Evolutionary conservation across 202 grass and related monocot genomes (phyloP).

Genomic region (Alloteropsis angusta): DNA sequence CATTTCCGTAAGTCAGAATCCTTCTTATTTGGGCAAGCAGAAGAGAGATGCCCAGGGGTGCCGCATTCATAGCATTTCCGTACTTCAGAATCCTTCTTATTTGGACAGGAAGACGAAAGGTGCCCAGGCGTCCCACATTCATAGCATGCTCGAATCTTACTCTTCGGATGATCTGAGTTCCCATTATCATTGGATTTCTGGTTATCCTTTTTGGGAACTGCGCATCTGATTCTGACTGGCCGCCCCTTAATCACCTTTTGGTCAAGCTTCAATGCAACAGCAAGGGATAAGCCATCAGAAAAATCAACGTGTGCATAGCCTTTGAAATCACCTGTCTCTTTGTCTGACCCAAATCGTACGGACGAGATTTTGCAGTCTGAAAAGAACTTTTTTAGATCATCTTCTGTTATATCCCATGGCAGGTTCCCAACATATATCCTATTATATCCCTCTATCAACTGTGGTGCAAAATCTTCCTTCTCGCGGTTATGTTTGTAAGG

Average conservation of each 20-base stretch:
- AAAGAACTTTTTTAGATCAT: constrained; percentile 65
- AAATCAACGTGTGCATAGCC: constrained; percentile 83
- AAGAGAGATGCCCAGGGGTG: constrained; percentile 60
- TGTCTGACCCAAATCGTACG: constrained; percentile 73
- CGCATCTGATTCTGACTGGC: constrained; percentile 69
- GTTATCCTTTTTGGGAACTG: constrained; percentile 52
- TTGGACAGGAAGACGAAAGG: constrained; percentile 60
- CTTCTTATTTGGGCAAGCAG: constrained; percentile 48
- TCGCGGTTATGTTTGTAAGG: constrained; percentile 53
- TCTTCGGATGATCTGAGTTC: constrained; percentile 34
- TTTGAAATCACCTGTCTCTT: constrained; percentile 79
- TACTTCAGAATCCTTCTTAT: constrained; percentile 12
- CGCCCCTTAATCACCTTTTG: constrained; percentile 58
- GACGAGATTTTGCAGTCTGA: constrained; percentile 71
- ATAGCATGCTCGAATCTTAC: constrained; percentile 50
- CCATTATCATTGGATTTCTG: constrained; percentile 31
- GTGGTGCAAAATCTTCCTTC: constrained; percentile 67
- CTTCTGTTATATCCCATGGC: constrained; percentile 75
- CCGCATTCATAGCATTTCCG: constrained; percentile 63
- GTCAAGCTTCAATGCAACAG: constrained; percentile 64
- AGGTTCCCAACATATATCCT: constrained; percentile 84
- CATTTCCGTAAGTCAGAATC: constrained; percentile 26
- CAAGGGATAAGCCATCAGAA: constrained; percentile 46
- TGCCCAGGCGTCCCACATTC: constrained; percentile 67
- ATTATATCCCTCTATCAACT: constrained; percentile 77